Conservation (phyloP, 2,329 filamentous ascomycete species). For the Sclerotinia subarctica region DNA sequence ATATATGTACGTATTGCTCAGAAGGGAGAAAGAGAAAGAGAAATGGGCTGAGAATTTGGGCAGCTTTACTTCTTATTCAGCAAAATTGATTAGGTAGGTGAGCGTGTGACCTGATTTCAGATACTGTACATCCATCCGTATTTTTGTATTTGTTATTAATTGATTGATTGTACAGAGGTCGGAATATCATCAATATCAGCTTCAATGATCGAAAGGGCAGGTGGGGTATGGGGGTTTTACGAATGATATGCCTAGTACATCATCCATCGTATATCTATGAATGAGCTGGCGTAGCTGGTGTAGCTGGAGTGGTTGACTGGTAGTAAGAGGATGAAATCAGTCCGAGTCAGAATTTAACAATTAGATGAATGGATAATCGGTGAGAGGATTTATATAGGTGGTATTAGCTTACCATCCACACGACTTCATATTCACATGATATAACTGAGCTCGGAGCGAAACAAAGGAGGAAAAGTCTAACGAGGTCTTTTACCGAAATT, state of each 20-base stretch:
- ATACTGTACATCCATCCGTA: not conserved
- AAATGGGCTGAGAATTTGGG: constrained; percentile 1
- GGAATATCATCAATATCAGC: not conserved
- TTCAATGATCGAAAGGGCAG: not conserved
- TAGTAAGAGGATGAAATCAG: not conserved
- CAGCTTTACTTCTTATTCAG: constrained; percentile 1
- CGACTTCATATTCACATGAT: not conserved
- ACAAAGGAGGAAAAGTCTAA: not conserved
- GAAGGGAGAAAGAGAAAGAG: not conserved
- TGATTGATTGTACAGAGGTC: not conserved
- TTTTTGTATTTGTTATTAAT: not conserved
- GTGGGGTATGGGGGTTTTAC: constrained; percentile 9
- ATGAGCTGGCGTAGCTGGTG: not conserved
- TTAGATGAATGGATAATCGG: not conserved
- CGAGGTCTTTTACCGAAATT: not conserved
- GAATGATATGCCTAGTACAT: not conserved
- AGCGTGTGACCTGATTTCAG: constrained; percentile 6
- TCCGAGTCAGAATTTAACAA: not conserved
- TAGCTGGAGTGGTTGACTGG: not conserved
- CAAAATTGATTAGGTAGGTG: not conserved
- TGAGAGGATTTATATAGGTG: not conserved
- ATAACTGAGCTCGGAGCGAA: not conserved
- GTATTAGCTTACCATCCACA: not conserved
- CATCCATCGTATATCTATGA: constrained; percentile 6
- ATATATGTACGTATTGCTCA: not conserved